Base-by-base conservation (phyloP, 1,284 basidiomycete genomes). In the Ustilago nuda region DNA sequence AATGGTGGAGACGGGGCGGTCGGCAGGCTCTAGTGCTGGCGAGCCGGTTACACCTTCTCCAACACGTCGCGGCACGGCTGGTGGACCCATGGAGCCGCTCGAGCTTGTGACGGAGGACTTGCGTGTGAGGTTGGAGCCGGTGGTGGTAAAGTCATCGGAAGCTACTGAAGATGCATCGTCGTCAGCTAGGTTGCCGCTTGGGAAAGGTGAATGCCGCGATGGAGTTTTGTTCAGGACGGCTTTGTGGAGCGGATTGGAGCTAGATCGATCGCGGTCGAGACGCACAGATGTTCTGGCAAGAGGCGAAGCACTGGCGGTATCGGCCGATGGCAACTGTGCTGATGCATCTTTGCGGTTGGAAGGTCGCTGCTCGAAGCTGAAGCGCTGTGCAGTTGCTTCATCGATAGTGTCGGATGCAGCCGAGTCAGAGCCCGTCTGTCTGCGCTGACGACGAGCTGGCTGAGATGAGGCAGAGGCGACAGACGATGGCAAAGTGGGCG, bases 31-130 rank as follows among this genome's bases (percentile, higher is more conserved):
- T n/a, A 66, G 59, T 4, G 61, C 70, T 6, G 66, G 62, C 27
- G 66, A 70, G 56, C 60, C 60, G 7, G 54, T 57, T 2, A 53
- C 63, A 13, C 56, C 66, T 23, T 41, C 61, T 36, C 56, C 63
- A 23, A 66, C 56, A 56, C 75, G 66, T 11, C 70, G 59, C 36
- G 75, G 75, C 5, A 77, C 39, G 7, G 71, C 66, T 3, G 75
- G 75, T 13, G 75, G 75, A 39, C 75, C 75, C 75, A 77, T 77
- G 50, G 75, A 77, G 3, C 75, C 67, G 54, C 52, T 67, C 11
- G 75, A 73, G 67, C 66, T 73, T 39, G 75, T 63, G 51, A 73
- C 67, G 54, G 75, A 77, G 39, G 62, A 66, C 56, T 77, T 77
- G 62, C 75, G 75, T 12, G 71, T 77, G 23, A 77, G 39, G 15